Conservation (phyloP, 2,329 filamentous ascomycete species). For the Pestalotiopsis sp. region DNA sequence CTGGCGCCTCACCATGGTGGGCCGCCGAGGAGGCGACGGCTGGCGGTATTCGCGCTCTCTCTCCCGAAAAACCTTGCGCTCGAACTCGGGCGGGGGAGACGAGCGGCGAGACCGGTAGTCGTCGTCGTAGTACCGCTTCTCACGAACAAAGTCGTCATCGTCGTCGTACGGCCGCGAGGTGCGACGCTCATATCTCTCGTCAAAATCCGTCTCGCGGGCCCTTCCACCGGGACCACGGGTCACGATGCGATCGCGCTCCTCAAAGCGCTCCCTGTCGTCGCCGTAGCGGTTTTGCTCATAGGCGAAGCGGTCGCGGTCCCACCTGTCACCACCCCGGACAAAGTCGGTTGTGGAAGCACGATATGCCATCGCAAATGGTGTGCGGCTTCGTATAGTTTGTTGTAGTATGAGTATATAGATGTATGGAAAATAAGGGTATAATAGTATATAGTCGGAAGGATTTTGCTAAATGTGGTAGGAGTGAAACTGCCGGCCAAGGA, state of each 20-base stretch:
- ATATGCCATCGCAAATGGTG: conserved; percentile 29
- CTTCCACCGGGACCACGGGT: conserved; percentile 41
- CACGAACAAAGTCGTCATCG: conserved; percentile 51
- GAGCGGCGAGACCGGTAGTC: conserved; percentile 42
- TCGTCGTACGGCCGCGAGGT: conserved; percentile 48
- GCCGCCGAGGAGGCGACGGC: conserved; percentile 61
- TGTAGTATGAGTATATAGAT: background rate
- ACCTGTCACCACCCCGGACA: conserved; percentile 45
- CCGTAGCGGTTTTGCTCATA: conserved; percentile 50
- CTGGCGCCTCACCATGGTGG: conserved; percentile 75
- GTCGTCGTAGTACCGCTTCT: conserved; percentile 61
- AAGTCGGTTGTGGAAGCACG: conserved; percentile 36
- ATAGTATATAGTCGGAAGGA: conserved; percentile 5
- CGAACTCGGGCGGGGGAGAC: conserved; percentile 48
- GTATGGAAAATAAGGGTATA: conserved; percentile 1
- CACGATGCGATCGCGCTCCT: conserved; percentile 55
- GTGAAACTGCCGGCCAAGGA: conserved; percentile 7
- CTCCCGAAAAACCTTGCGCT: conserved; percentile 59
- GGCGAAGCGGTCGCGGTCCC: conserved; percentile 59
- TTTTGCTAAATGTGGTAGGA: background rate
- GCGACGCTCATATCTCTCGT: conserved; percentile 53
- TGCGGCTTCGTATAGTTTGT: background rate
- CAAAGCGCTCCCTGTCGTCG: conserved; percentile 46
- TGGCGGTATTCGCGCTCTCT: conserved; percentile 51
- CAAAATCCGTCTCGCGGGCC: conserved; percentile 48